Conservation (phyloP, 768 basidiomycete species). For the Scleroderma citrinum region DNA sequence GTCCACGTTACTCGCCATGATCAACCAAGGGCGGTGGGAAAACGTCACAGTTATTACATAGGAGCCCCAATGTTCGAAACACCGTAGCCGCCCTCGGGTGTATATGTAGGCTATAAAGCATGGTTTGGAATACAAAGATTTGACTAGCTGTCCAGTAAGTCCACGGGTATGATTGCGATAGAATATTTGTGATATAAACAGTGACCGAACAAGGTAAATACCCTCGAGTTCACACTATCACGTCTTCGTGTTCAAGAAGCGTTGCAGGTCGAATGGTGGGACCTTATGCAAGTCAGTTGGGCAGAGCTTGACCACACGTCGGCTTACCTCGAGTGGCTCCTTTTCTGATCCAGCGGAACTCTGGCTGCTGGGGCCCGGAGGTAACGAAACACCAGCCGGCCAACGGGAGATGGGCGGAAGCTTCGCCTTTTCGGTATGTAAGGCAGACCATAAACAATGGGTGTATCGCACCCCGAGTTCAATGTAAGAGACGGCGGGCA, state of each 20-base stretch:
- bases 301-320: neutral
- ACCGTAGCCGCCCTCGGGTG: slow-evolving; percentile 23
- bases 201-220: neutral
- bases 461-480: slow-evolving; percentile 66
- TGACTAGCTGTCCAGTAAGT: slow-evolving; percentile 3
- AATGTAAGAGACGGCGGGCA: slow-evolving; percentile 51
- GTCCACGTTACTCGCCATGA: slow-evolving; percentile 32
- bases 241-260: slow-evolving; percentile 44
- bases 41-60: slow-evolving; percentile 49
- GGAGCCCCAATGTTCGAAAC: neutral
- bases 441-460: slow-evolving; percentile 50
- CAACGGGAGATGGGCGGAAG: slow-evolving; percentile 32
- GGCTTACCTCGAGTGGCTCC: slow-evolving; percentile 33
- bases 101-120: slow-evolving; percentile 8
- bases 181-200: neutral
- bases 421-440: slow-evolving; percentile 46
- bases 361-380: slow-evolving; percentile 27
- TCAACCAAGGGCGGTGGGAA: slow-evolving; percentile 63
- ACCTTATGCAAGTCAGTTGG: slow-evolving; percentile 14
- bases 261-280: slow-evolving; percentile 49
- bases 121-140: slow-evolving; percentile 9
- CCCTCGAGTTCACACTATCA: slow-evolving; percentile 22
- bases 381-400: slow-evolving; percentile 42
- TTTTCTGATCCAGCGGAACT: slow-evolving; percentile 26
- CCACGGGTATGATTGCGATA: slow-evolving; percentile 6